A percentile compares a stretch with the other conserved stretches of the same genome.
Evolutionary conservation across 169 alveolate genomes (phyloP).

Genomic region (Plasmodium coatneyi): DNA sequence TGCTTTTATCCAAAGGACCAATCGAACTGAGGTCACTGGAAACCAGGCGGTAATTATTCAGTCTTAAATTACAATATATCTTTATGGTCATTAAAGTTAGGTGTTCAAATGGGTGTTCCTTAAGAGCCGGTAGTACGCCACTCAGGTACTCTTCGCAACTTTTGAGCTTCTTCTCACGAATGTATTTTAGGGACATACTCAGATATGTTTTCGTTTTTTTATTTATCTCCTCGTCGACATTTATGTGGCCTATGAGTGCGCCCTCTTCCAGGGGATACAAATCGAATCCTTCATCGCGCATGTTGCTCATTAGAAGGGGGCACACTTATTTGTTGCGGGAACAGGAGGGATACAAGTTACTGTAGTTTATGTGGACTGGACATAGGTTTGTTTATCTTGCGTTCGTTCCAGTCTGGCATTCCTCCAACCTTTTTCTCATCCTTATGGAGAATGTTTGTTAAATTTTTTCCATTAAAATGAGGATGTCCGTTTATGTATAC

Average conservation of each 20-base stretch:
- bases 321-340: not conserved
- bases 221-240: constrained; percentile 35
- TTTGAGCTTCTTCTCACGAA: constrained; percentile 37
- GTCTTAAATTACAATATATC: constrained; percentile 67
- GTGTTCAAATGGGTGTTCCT: constrained; percentile 68
- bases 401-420: not conserved
- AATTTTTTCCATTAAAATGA: not conserved
- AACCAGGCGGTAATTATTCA: constrained; percentile 32
- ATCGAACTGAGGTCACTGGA: constrained; percentile 33
- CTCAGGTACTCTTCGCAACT: constrained; percentile 32
- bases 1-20: constrained; percentile 29
- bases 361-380: not conserved
- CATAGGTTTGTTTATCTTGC: not conserved
- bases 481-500: not conserved
- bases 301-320: not conserved
- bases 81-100: constrained; percentile 40
- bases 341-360: not conserved
- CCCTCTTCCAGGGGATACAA: constrained; percentile 26
- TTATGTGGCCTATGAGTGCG: constrained; percentile 13
- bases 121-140: constrained; percentile 12
- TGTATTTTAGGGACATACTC: constrained; percentile 1
- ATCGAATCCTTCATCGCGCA: constrained; percentile 23
- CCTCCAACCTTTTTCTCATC: not conserved
- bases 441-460: not conserved
- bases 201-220: constrained; percentile 8